Percentiles rank a stretch among this genome's conserved stretches.
Conservation (phyloP, 2,329 filamentous ascomycete genomes). For the Calonectria multiphialidica region DNA sequence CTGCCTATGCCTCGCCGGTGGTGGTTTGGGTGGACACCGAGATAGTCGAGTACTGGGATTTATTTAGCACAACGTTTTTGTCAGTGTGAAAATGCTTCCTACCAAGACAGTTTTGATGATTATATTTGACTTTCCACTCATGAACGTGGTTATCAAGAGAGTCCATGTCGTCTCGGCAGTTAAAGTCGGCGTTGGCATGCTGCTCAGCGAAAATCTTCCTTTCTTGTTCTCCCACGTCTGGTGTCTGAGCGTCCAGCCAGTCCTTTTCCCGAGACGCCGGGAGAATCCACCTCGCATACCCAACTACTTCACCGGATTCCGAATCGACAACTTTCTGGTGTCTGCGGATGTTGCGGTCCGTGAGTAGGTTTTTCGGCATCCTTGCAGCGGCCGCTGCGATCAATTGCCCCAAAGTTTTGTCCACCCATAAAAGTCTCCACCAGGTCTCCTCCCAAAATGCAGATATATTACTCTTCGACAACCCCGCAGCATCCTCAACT, state of each 20-base stretch:
- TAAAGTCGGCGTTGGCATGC: slow-evolving; percentile 7
- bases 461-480: slow-evolving; percentile 33
- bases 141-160: slow-evolving; percentile 24
- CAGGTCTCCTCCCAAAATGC: slow-evolving; percentile 35
- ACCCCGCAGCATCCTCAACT: slow-evolving; percentile 13
- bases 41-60: slow-evolving; percentile 33
- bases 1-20: slow-evolving; percentile 34
- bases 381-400: slow-evolving; percentile 26
- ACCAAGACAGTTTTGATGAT: slow-evolving; percentile 28
- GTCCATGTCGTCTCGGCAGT: slow-evolving; percentile 12
- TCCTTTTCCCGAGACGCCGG: slow-evolving; percentile 16
- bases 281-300: slow-evolving; percentile 35
- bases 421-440: slow-evolving; percentile 35
- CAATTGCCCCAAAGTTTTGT: slow-evolving; percentile 23
- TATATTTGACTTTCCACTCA: slow-evolving; percentile 23
- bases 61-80: background rate
- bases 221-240: slow-evolving; percentile 22
- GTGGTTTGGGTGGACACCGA: slow-evolving; percentile 37
- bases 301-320: slow-evolving; percentile 36
- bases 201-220: background rate
- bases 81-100: background rate
- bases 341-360: slow-evolving; percentile 28
- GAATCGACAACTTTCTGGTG: slow-evolving; percentile 35
- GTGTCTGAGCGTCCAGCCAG: slow-evolving; percentile 31
- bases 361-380: slow-evolving; percentile 32